Evolutionary conservation across 495 filamentous ascomycete genomes (phyloP), one percentile per base, ranked within the genome.

Genomic region (Mycothermus thermophilus): DNA sequence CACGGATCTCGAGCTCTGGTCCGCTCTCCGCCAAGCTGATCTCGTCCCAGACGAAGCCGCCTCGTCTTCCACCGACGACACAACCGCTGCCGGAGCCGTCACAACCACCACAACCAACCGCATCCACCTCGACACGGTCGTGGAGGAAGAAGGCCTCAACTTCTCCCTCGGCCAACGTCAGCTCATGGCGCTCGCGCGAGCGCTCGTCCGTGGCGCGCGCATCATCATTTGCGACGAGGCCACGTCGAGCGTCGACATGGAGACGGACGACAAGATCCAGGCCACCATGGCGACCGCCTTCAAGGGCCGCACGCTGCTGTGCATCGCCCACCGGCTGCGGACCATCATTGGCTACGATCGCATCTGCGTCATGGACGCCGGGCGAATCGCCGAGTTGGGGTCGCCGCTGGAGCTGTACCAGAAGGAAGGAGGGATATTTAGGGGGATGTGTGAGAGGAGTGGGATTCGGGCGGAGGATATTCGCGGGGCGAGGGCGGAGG

Each of bases 201-300:
- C 88, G 0, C 71, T 95, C 2, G 87, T 95, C 0, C 73, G 90
- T 20, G 72, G 79, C 19, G 78, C 77, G 0, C 81, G 81, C 45
- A 94, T 95, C 58, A 94, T 95, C 46, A 77, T 97, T 31, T 93
- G 85, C 57, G 88, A 97, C 62, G 90, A 95, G 58, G 88, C 90
- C 0, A 97, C 88, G 0, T 83, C 76, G 3, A 80, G 74, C 4
- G 86, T 97, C 4, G 88, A 97, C 57, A 87, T 95, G 60, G 88
- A 93, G 54, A 97, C 90, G 8, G 88, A 97, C 44, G 74, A 82
- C 58, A 87, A 86, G 68, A 94, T 97, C 55, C 90, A 97, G 62
- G 62, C 63, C 27, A 93, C 88, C 5, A 95, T 97, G 57, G 77
- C 80, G 1, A 68, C 72, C 11, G 90, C 79, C 0, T 97, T 97